Evolutionary conservation across 768 basidiomycete genomes (phyloP), one percentile per base, ranked within the genome.

Genomic region (Hydnum rufescens): DNA sequence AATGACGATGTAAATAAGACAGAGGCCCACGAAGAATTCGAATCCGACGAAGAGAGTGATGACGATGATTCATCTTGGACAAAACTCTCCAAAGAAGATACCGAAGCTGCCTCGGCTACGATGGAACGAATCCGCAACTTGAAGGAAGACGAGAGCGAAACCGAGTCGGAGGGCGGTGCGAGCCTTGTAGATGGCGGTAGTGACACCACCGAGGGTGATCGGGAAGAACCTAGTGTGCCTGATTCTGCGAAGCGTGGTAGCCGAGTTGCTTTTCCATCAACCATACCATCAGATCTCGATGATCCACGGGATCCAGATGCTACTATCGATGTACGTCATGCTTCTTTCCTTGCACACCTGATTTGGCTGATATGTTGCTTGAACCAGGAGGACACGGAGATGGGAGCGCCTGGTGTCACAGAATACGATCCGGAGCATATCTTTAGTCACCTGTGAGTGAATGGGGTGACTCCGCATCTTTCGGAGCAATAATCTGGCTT

Each of bases 371-470:
- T 8, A 8, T 47, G 8, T 8, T 8, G n/a, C 19, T 39, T 8
- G 13, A 13, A 47, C 8, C 8, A 47, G 6, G 44, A 26, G 55
- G 50, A 48, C 3, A 67, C 70, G 19, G 69, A 64, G 19, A 89
- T 90, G 84, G 87, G 84, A 8, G 84, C 85, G 59, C 70, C 75
- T 0, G 64, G 64, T 25, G 82, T 76, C 1, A 78, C 74, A 71
- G 77, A 81, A 57, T 92, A 93, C 54, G 87, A 93, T 63, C 70
- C 76, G 43, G 74, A 77, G 23, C 65, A 69, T 56, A 85, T 92
- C 51, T 93, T 95, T 67, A 77, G 64, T 58, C 86, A 95, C 66
- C 64, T 92, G 82, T 87, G 56, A 54, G 80, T 69, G 2, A 32
- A 23, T 8, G 32, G 48, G 18, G 5, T 19, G 6, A 51, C 19